Evolutionary conservation across 1,139 yeast species (phyloP).

Genomic region (Wickerhamomyces sp.): DNA sequence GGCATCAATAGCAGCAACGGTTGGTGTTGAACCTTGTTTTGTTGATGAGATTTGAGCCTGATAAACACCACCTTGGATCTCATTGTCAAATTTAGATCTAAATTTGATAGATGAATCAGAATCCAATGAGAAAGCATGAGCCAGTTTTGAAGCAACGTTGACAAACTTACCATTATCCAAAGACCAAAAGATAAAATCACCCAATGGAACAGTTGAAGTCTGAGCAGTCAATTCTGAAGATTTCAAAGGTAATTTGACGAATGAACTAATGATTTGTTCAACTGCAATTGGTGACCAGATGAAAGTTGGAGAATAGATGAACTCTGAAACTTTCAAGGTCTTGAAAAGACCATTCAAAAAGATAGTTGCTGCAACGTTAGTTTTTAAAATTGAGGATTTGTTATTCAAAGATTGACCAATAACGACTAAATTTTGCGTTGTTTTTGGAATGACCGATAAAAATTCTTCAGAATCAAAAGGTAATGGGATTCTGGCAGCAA

Average conservation of each 20-base stretch:
- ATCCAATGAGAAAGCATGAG: slow-evolving; percentile 69
- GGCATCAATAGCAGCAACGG: slow-evolving; percentile 20
- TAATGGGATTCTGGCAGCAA: slow-evolving; percentile 72
- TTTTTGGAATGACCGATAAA: slow-evolving; percentile 49
- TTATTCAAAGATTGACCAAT: slow-evolving; percentile 48
- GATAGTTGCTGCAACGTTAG: slow-evolving; percentile 72
- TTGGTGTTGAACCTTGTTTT: slow-evolving; percentile 14
- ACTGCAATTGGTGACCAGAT: slow-evolving; percentile 56
- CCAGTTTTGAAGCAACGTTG: slow-evolving; percentile 59
- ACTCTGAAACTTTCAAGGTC: slow-evolving; percentile 42
- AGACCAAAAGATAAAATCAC: slow-evolving; percentile 63
- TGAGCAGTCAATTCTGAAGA: slow-evolving; percentile 4
- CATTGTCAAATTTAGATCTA: slow-evolving; percentile 68
- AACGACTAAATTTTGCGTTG: slow-evolving; percentile 58
- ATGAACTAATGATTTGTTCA: slow-evolving; percentile 42
- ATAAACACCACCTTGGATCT: slow-evolving; percentile 67
- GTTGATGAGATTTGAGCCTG: slow-evolving; percentile 65
- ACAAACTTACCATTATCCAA: slow-evolving; percentile 53
- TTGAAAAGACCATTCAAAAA: slow-evolving; percentile 43
- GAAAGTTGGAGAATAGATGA: slow-evolving; percentile 44
- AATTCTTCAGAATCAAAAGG: slow-evolving; percentile 68
- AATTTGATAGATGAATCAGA: slow-evolving; percentile 47
- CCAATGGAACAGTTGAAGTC: slow-evolving; percentile 32
- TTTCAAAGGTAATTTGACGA: slow-evolving; percentile 33
- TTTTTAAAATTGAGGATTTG: slow-evolving; percentile 44